Evolutionary conservation across 305 asterid species (phyloP).

Genomic region (Solanum hybrid): DNA sequence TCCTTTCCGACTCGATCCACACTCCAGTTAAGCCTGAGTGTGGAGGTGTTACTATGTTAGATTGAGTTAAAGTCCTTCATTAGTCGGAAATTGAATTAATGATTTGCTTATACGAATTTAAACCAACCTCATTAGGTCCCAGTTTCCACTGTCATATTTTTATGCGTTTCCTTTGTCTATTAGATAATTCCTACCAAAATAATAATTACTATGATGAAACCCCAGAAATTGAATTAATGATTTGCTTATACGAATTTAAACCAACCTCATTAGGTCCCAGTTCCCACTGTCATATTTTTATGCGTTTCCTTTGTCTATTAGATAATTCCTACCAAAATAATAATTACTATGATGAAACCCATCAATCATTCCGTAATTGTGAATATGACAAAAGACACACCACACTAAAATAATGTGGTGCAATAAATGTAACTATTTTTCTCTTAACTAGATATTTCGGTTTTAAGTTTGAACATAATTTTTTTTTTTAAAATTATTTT

Average conservation of each 20-base stretch:
- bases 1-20: rapidly evolving
- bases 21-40: rapidly evolving
- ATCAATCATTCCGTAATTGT: not conserved
- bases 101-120: not conserved
- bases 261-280: not conserved
- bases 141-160: too few relatives aligned
- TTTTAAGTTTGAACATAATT: too few relatives aligned
- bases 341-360: not conserved
- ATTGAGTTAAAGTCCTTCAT: too few relatives aligned
- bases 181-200: not conserved
- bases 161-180: not conserved
- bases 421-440: not conserved
- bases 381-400: not conserved
- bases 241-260: not conserved
- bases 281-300: too few relatives aligned
- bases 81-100: too few relatives aligned
- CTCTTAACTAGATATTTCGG: rapidly evolving
- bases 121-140: not conserved
- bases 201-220: not conserved
- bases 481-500: too few relatives aligned
- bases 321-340: not conserved
- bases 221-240: too few relatives aligned
- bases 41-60: not conserved
- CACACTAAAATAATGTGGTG: not conserved
- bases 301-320: not conserved